Evolutionary conservation across 306 rosid species (phyloP).

Genomic region (Cicer bijugum): DNA sequence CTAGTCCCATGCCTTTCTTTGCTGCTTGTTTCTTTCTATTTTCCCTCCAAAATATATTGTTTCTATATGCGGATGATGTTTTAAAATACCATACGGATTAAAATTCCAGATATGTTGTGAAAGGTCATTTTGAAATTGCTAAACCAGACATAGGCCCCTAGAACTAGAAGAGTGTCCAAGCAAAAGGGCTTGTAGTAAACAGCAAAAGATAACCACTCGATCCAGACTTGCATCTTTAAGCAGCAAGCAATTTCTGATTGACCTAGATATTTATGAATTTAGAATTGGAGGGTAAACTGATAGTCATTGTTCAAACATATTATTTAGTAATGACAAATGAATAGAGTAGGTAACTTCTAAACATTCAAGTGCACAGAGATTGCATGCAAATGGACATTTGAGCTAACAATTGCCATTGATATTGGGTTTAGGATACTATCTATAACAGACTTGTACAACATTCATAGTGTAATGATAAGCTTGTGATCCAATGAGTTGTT

Average conservation of each 20-base stretch:
- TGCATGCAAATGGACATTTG: conserved; percentile 23
- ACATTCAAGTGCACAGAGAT: conserved; percentile 4
- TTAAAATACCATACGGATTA: not conserved
- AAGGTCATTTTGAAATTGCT: conserved; percentile 16
- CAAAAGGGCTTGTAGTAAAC: not conserved
- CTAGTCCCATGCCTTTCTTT: not conserved
- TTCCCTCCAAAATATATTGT: not conserved
- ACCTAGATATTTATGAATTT: not conserved
- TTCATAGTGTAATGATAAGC: conserved; percentile 17
- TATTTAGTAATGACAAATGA: not conserved
- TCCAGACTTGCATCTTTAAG: not conserved
- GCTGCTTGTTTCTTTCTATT: conserved; percentile 2
- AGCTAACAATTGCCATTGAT: conserved; percentile 9
- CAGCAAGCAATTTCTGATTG: not conserved
- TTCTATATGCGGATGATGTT: not conserved
- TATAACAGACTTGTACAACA: conserved; percentile 30
- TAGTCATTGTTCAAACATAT: conserved; percentile 14
- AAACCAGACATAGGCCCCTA: conserved; percentile 1
- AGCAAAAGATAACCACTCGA: conserved; percentile 7
- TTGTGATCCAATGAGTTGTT: conserved; percentile 23
- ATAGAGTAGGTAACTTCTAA: not conserved
- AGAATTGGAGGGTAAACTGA: not conserved
- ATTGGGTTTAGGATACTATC: conserved; percentile 16
- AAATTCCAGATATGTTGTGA: not conserved
- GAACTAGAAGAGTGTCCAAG: conserved; percentile 22